phyloP scores from a whole-genome alignment of 2,329 filamentous ascomycete species.

The Cryphonectria japonica region DNA sequence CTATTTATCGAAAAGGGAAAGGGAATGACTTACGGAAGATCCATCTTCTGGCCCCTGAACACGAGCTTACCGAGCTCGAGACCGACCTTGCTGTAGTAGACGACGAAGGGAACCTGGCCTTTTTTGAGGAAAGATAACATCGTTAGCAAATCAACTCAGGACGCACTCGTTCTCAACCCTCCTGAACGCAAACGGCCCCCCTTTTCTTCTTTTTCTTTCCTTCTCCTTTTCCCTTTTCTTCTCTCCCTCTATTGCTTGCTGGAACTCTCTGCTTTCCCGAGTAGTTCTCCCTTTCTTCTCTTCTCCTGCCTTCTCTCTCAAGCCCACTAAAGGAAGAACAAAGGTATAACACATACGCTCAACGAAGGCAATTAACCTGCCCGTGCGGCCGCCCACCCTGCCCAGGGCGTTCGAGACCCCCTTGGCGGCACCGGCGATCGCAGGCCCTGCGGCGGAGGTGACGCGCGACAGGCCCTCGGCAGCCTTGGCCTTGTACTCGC shows the following conservation, averaged over 20 bases:
- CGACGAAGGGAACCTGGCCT: constrained; percentile 83
- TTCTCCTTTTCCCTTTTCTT: background rate
- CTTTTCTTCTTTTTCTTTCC: background rate
- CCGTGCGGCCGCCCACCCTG: constrained; percentile 82
- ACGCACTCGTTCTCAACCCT: background rate
- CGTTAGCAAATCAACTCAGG: background rate
- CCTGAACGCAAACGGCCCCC: background rate
- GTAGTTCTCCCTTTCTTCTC: too few species aligned
- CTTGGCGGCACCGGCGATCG: constrained; percentile 72
- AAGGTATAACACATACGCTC: constrained; percentile 71
- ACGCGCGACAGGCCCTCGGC: constrained; percentile 83
- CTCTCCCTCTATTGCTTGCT: background rate
- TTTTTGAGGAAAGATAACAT: constrained; percentile 26
- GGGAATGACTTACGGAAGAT: constrained; percentile 77
- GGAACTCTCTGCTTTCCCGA: too few species aligned
- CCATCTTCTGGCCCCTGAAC: constrained; percentile 87
- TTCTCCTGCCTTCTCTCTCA: background rate
- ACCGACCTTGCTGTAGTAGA: constrained; percentile 92
- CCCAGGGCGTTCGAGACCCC: constrained; percentile 68
- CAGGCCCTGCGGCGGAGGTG: constrained; percentile 77
- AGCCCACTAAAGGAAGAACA: background rate
- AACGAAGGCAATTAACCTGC: constrained; percentile 75
- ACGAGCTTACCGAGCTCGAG: constrained; percentile 88
- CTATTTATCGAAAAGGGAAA: background rate
- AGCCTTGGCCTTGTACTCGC: constrained; percentile 64